phyloP scores from a whole-genome alignment of 2,329 filamentous ascomycete genomes.

The Polychaeton citri region DNA sequence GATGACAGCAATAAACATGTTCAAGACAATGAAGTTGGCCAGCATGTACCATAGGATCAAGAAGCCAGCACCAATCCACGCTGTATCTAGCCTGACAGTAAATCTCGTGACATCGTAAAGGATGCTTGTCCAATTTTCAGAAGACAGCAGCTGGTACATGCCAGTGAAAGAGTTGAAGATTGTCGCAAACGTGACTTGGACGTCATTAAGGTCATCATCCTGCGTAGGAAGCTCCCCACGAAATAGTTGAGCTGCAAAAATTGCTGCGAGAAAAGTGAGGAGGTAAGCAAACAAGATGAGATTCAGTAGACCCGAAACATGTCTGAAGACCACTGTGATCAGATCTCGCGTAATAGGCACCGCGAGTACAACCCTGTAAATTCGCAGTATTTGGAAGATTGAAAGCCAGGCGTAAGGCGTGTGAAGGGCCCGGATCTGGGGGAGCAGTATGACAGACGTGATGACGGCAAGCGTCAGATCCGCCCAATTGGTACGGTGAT shows the following conservation, averaged over 20 bases:
- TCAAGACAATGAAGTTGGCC: slow-evolving; percentile 87
- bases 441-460: slow-evolving; percentile 75
- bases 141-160: slow-evolving; percentile 95
- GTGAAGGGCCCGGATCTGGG: slow-evolving; percentile 59
- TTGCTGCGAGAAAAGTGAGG: slow-evolving; percentile 84
- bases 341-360: slow-evolving; percentile 77
- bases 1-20: slow-evolving; percentile 99
- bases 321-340: slow-evolving; percentile 76
- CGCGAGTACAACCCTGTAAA: slow-evolving; percentile 82
- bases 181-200: slow-evolving; percentile 66
- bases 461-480: slow-evolving; percentile 69
- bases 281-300: slow-evolving; percentile 93
- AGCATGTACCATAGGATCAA: slow-evolving; percentile 93
- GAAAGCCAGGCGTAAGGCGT: slow-evolving; percentile 76
- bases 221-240: slow-evolving; percentile 60
- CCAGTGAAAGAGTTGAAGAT: slow-evolving; percentile 94
- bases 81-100: slow-evolving; percentile 52
- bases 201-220: slow-evolving; percentile 48
- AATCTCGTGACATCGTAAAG: slow-evolving; percentile 69
- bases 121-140: slow-evolving; percentile 87
- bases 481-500: slow-evolving; percentile 59
- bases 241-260: slow-evolving; percentile 87
- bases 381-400: slow-evolving; percentile 81
- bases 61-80: slow-evolving; percentile 86
- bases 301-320: slow-evolving; percentile 83